Conservation (phyloP, 371 early-diverging fungal species). For the Zopfochytrium polystomum region DNA sequence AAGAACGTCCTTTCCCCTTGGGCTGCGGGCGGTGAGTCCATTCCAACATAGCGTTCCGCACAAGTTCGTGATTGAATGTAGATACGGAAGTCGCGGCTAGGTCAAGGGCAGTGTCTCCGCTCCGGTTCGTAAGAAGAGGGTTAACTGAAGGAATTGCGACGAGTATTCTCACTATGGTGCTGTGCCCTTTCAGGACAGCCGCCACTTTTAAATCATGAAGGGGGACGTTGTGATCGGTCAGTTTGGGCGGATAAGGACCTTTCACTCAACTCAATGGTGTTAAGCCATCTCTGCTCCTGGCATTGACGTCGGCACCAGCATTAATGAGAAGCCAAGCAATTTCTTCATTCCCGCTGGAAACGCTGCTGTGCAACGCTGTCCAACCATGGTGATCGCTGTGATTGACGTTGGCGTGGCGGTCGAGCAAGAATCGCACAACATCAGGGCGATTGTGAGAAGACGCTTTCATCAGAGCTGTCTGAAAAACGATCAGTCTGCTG, state of each 20-base stretch:
- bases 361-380: constrained; percentile 72
- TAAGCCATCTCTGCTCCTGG: constrained; percentile 66
- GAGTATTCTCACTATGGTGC: constrained; percentile 64
- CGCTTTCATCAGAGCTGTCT: constrained; percentile 79
- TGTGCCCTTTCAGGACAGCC: constrained; percentile 71
- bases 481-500: no score
- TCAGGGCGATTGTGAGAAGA: constrained; percentile 65
- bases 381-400: constrained; percentile 77
- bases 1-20: no score
- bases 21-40: no score
- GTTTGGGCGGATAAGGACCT: no score
- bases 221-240: no score
- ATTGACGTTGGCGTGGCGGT: constrained; percentile 60
- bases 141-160: constrained; percentile 63
- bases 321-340: constrained; percentile 23
- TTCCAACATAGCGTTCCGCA: no score
- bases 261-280: constrained; percentile 74
- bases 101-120: constrained; percentile 80
- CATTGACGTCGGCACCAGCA: constrained; percentile 47
- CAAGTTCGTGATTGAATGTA: no score
- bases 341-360: constrained; percentile 20
- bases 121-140: constrained; percentile 62
- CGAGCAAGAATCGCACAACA: constrained; percentile 65
- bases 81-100: constrained; percentile 76
- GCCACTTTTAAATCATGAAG: constrained; percentile 66